Evolutionary conservation across 2,329 filamentous ascomycete genomes (phyloP), one percentile per base, ranked within the genome.

Genomic region (Xylaria sp.): DNA sequence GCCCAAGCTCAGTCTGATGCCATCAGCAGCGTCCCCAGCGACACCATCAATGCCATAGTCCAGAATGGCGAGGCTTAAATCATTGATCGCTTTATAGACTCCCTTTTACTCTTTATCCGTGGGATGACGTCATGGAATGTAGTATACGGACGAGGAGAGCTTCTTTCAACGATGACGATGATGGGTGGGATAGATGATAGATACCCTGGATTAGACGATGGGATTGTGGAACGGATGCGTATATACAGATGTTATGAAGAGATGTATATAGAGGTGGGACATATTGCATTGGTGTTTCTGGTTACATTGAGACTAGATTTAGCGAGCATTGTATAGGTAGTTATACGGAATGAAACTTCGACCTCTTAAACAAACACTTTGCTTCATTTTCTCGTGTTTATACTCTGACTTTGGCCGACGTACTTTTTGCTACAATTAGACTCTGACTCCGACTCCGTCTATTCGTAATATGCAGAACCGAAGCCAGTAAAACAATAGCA

Each of bases 1-100:
- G 66, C 78, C 22, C 75, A 80, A 42, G 74, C 80, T 22, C 78
- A 79, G 64, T 80, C 79, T 69, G 77, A 77, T 56, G 79, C 78
- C 63, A 76, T 85, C 70, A 73, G 75, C 25, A 65, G 66, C 44
- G 73, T 80, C 13, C 78, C 77, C 27, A 71, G 73, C 49, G 72
- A 68, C 55, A 80, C 79, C 36, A 70, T 61, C 58, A 79, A 79
- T 72, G 67, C 71, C 50, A 75, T 80, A 15, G 74, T 75, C 39
- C 75, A 79, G 72, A 80, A 80, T 73, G 76, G 74, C 61, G 54
- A 72, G 53, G 36, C 44, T 39, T 63, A 61, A 57, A 49, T 56
- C 15, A 51, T 51, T 27, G 31, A 10, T 3, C 29, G 1, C 11
- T 9, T 51, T 47, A 1, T 29, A n/a, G n/a, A n/a, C 29, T 10